Base-by-base conservation (phyloP, 1,284 basidiomycete species). In the Ceratobasidium sp. region DNA sequence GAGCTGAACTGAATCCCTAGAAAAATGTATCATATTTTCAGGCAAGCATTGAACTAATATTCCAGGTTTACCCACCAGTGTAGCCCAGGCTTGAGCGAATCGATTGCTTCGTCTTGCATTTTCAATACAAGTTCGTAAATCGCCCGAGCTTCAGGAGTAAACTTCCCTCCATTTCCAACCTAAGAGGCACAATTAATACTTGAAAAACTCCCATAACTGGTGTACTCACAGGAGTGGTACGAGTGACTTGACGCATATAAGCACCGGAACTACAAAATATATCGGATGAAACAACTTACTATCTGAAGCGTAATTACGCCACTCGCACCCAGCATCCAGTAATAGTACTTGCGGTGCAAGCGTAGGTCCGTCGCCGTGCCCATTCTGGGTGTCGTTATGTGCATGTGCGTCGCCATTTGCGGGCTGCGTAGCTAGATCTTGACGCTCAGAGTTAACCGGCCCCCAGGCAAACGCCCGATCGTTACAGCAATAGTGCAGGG, bases 271-370 rank as follows among this genome's bases (percentile, higher is more conserved):
- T 46, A n/a, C 27, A 27, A 23, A 11, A 46, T 23, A 16, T 39
- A 19, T 19, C 46, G n/a, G 46, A 36, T 27, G 66, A 33, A 70
- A 54, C 19, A 71, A 75, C 84, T 74, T 73, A 81, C 85, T 91
- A 75, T 93, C 91, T 0, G 88, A 84, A 0, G 88, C 89, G 73
- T 93, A 91, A 76, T 85, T 89, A 50, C 86, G 82, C 87, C 87
- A 94, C 78, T 97, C 94, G 74, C 92, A 93, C 0, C 93, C 93
- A 1, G 93, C 93, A 75, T 97, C 94, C 71, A 96, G 93, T 44
- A 96, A 84, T 3, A 97, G 81, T 2, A 95, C 88, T 76, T 94
- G 91, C 0, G 92, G 89, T 9, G 80, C 57, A 66, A 90, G 74
- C 0, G 52, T 56, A 29, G 50, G 62, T 21, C 29, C 62, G 1